Conservation (phyloP, 495 filamentous ascomycete species). For the Rostrohypoxylon terebratum region DNA sequence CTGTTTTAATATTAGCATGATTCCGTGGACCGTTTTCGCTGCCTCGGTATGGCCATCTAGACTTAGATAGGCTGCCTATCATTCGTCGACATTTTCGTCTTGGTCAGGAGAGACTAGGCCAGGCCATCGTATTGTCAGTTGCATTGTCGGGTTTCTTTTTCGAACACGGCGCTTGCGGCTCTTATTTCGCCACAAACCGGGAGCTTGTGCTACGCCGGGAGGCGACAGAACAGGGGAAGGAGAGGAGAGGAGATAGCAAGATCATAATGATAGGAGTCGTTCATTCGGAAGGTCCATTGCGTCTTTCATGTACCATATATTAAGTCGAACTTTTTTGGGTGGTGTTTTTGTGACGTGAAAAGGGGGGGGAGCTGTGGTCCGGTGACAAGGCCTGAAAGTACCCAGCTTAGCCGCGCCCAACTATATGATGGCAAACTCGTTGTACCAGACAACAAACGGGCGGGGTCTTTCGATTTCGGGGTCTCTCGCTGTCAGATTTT, state of each 20-base stretch:
- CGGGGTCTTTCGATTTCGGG: constrained; percentile 39
- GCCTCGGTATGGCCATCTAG: neutral
- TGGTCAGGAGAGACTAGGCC: constrained; percentile 1
- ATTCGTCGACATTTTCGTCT: constrained; percentile 22
- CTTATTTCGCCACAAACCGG: constrained; percentile 37
- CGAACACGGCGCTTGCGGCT: constrained; percentile 39
- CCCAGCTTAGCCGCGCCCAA: constrained; percentile 23
- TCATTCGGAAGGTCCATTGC: constrained; percentile 33
- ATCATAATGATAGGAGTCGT: constrained; percentile 43
- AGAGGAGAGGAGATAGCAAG: constrained; percentile 31
- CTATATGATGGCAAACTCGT: constrained; percentile 40
- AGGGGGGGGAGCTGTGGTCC: constrained; percentile 11
- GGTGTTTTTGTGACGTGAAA: constrained; percentile 31
- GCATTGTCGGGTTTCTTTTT: constrained; percentile 31
- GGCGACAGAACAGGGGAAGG: constrained; percentile 43
- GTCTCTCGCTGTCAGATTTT: constrained; percentile 33
- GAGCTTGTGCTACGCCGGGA: constrained; percentile 43
- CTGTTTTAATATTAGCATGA: constrained; percentile 39
- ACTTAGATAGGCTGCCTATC: neutral
- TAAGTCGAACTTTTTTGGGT: constrained; percentile 26
- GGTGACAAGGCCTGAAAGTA: constrained; percentile 21
- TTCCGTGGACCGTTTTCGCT: constrained; percentile 19
- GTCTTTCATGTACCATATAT: constrained; percentile 47
- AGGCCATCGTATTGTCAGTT: constrained; percentile 28
- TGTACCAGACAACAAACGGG: constrained; percentile 33